Evolutionary conservation across 108 stramenopile species (phyloP).

Genomic region (Cylindrotheca fusiformis): DNA sequence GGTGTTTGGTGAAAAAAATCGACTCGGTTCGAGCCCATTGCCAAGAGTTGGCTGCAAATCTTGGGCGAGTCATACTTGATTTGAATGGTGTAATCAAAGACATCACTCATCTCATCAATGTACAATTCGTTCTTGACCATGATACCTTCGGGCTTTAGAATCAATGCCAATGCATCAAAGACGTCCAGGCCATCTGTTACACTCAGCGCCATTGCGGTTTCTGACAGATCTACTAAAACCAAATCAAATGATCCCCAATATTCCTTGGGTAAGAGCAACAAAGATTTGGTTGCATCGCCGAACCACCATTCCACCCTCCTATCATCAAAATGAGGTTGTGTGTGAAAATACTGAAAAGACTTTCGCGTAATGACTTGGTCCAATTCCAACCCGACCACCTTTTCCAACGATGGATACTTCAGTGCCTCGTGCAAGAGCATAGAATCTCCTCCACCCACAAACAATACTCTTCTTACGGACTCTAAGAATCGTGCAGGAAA

Average conservation of each 20-base stretch:
- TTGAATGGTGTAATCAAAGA: constrained; percentile 48
- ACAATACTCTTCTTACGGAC: constrained; percentile 47
- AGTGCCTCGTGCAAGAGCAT: constrained; percentile 69
- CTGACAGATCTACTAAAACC: constrained; percentile 68
- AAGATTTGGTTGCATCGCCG: constrained; percentile 65
- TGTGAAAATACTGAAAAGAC: constrained; percentile 66
- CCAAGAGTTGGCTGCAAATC: constrained; percentile 60
- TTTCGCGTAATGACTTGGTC: constrained; percentile 72
- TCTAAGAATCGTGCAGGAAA: constrained; percentile 60
- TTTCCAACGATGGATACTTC: constrained; percentile 57
- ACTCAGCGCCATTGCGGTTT: constrained; percentile 63
- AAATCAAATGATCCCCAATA: constrained; percentile 61
- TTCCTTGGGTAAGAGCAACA: constrained; percentile 54
- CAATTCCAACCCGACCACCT: constrained; percentile 63
- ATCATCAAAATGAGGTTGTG: constrained; percentile 73
- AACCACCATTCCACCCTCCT: constrained; percentile 81
- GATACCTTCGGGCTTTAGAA: constrained; percentile 69
- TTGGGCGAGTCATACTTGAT: constrained; percentile 32
- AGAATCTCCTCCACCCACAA: constrained; percentile 69
- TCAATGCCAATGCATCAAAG: constrained; percentile 52
- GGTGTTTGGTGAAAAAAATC: constrained; percentile 40
- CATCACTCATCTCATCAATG: constrained; percentile 47
- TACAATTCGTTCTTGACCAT: constrained; percentile 77
- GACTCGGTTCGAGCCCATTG: constrained; percentile 52
- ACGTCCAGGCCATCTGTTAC: constrained; percentile 66